Base-by-base conservation (phyloP, 108 stramenopile genomes). In the Epithemia pelagica region DNA sequence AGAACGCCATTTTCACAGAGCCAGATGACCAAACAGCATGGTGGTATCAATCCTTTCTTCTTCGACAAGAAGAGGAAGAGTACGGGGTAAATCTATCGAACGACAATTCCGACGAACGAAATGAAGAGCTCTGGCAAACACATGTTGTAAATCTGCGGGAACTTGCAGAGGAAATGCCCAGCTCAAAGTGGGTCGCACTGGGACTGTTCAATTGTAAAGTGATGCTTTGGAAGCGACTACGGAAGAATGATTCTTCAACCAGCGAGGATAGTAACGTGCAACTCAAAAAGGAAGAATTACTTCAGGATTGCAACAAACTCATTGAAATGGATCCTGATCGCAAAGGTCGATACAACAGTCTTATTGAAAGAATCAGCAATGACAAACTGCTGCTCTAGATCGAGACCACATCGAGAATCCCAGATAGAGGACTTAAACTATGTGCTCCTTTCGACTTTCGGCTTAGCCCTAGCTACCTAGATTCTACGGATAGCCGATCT, bases 1-100 rank as follows among this genome's bases (percentile, higher is more conserved):
- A 87, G 62, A 72, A 94, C 70, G 97, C 96, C 25, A 71, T 98
- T 30, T 99, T 95, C 77, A 97, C 96, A 2, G 97, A 99, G 71
- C 99, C 99, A 7, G 97, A 96, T 72, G 97, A 99, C 21, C 56
- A 58, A n/a, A 58, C 56, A 23, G 22, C 25, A 18, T 58, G 56
- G 56, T 58, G 56, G 56, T 58, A 58, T 27, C 56, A 58, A 26
- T 27, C 25, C 56, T 58, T 58, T 58, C 56, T 58, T 8, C 56
- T 58, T 7, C 56, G 26, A 25, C 58, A 27, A 46, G 37, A 46
- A 46, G 37, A 46, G 37, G 15, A 46, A 15, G 37, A 5, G 5
- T n/a, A n/a, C n/a, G n/a, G n/a, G n/a, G n/a, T n/a, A n/a, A n/a
- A n/a, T n/a, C n/a, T n/a, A n/a, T 46, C 37, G 15, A 46, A 46